These are phyloP conservation scores for Cadophora sp. DNA, from an alignment of 2,329 filamentous ascomycete genomes.

Conservation along the genomic window DNA sequence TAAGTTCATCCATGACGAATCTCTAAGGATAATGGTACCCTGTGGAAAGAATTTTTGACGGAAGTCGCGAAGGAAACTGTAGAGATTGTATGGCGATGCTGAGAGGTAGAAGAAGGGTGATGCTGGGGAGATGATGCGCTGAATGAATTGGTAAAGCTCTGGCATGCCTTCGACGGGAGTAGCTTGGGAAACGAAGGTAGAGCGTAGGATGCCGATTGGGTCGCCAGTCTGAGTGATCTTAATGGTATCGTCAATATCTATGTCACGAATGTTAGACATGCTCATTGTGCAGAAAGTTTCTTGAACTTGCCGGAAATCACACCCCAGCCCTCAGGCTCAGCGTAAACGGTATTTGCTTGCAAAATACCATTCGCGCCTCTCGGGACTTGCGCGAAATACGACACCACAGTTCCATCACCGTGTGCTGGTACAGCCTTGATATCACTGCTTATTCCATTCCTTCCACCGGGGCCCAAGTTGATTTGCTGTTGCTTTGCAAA, in stretches of 20 bases:
- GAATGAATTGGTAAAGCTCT: conserved; percentile 75
- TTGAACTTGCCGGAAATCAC: conserved; percentile 71
- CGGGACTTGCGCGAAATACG: conserved; percentile 56
- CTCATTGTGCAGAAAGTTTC: neutral
- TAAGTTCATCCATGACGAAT: conserved; percentile 86
- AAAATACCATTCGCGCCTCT: conserved; percentile 59
- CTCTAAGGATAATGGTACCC: conserved; percentile 84
- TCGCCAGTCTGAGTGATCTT: conserved; percentile 86
- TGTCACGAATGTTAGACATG: conserved; percentile 25
- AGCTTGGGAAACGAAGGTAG: conserved; percentile 82
- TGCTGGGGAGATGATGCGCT: conserved; percentile 56
- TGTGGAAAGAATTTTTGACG: conserved; percentile 72
- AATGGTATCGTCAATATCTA: conserved; percentile 94
- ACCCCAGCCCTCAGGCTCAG: conserved; percentile 80
- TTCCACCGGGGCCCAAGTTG: conserved; percentile 71
- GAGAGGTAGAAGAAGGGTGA: conserved; percentile 93
- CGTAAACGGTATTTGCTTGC: conserved; percentile 75
- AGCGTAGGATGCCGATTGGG: conserved; percentile 78
- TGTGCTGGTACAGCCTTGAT: conserved; percentile 58
- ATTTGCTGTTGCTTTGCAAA: conserved; percentile 56
- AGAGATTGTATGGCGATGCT: conserved; percentile 92
- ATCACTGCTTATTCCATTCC: conserved; percentile 75
- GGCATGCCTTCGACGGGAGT: conserved; percentile 81
- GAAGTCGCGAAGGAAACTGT: conserved; percentile 83
- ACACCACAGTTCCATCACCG: conserved; percentile 54